Evolutionary conservation across 2,329 filamentous ascomycete genomes (phyloP), one percentile per base, ranked within the genome.

Genomic region (Xylaria hypoxylon): DNA sequence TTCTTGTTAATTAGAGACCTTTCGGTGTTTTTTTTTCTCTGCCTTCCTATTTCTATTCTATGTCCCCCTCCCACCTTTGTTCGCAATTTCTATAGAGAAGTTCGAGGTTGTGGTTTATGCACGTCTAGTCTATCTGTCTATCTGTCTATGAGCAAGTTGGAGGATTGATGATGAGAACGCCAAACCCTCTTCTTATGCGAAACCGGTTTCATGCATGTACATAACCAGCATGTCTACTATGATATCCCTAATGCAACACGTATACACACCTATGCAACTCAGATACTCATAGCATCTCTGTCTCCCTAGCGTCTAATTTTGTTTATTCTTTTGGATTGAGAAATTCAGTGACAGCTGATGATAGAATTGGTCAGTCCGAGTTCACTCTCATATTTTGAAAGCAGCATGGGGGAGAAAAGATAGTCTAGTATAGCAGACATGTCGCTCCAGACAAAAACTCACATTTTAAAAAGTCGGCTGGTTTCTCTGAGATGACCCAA

Each of bases 401-500:
- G 35, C 2, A 28, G 35, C 10, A 42, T n/a, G 5, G n/a, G n/a
- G 1, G 6, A 28, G 19, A n/a, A 17, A 26, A 48, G 0, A 42
- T 15, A 19, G 33, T n/a, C 33, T 31, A n/a, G 6, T 19, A 19
- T 7, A 11, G 31, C 2, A 42, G 31, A 45, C 2, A 11, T 8
- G 3, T 42, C 19, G 26, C 5, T 3, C 19, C 26, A 33, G 17
- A 48, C 31, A 48, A 42, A 62, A 35, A 57, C 86, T 77, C 77
- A 93, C 92, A 90, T 84, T 86, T 82, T 75, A 90, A 87, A 71
- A 97, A 97, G 10, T 84, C 89, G 75, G 93, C 89, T 0, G 93
- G 93, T 73, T 93, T 90, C 82, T 97, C 93, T n/a, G 92, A 93
- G 68, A 95, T 94, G 5, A 97, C 82, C 93, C 93, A 97, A 78